These are phyloP conservation scores for Pichia norvegensis DNA, from an alignment of 1,139 yeast species.

Conservation along the genomic window DNA sequence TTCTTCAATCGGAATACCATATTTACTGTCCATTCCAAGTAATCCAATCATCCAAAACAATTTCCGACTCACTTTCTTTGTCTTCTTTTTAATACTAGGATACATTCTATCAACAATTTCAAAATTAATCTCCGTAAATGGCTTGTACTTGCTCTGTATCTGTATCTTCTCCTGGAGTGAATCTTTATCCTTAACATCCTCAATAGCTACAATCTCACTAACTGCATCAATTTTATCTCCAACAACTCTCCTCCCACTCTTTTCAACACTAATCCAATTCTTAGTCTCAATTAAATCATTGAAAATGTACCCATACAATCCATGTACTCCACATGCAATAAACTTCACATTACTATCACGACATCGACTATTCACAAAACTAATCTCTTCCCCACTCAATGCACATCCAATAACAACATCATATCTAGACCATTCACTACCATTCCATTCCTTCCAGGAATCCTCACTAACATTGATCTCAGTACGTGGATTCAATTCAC, in stretches of 20 bases:
- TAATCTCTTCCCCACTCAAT: slow-evolving; percentile 30
- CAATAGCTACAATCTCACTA: slow-evolving; percentile 47
- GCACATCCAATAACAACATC: slow-evolving; percentile 76
- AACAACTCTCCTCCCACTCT: slow-evolving; percentile 36
- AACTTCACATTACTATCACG: slow-evolving; percentile 45
- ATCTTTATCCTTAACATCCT: slow-evolving; percentile 34
- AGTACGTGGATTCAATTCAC: slow-evolving; percentile 75
- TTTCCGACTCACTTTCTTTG: slow-evolving; percentile 49
- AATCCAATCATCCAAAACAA: slow-evolving; percentile 57
- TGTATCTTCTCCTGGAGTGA: slow-evolving; percentile 39
- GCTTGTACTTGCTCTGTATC: slow-evolving; percentile 45
- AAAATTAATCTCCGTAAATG: slow-evolving; percentile 30
- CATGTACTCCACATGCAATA: slow-evolving; percentile 64
- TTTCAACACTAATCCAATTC: slow-evolving; percentile 47
- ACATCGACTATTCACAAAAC: slow-evolving; percentile 37
- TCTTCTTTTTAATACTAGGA: slow-evolving; percentile 42
- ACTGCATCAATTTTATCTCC: slow-evolving; percentile 41
- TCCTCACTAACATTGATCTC: slow-evolving; percentile 35
- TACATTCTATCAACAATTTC: slow-evolving; percentile 26
- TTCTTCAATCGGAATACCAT: slow-evolving; percentile 17
- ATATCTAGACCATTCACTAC: slow-evolving; percentile 45
- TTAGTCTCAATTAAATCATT: slow-evolving; percentile 67
- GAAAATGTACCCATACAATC: slow-evolving; percentile 75
- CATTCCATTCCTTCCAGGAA: slow-evolving; percentile 28
- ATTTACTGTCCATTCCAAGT: slow-evolving; percentile 31